Evolutionary conservation across 768 basidiomycete species (phyloP), one percentile per base, ranked within the genome.

Genomic region (Russula virescens): DNA sequence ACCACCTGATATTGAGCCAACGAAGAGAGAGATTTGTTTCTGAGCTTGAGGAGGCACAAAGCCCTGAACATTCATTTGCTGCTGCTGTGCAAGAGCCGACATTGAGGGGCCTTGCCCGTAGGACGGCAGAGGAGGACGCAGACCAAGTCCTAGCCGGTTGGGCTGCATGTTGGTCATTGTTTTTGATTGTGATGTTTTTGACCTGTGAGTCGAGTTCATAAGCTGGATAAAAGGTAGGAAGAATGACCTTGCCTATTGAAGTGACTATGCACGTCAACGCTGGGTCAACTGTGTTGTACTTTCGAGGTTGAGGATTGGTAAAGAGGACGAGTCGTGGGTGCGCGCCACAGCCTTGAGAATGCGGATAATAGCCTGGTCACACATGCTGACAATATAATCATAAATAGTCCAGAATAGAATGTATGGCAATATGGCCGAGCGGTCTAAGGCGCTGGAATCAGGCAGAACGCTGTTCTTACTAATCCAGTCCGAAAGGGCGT

Each of bases 1-100:
- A 5, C 94, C 94, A 35, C 91, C 91, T 6, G 94, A 92, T 74
- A 98, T 98, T 64, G 92, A 91, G 11, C 94, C 94, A n/a, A 98
- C 86, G 68, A 97, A 98, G 3, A 96, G 79, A 0, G 84, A 85
- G 0, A 87, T 83, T 63, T 84, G 80, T 68, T 87, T 94, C 66
- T 85, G 86, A 16, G 76, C 75, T 73, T 81, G 83, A n/a, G 85
- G 85, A 4, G 84, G 83, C 58, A 82, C 79, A 72, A 83, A 88
- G 45, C 84, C 81, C 74, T 84, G 84, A 67, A 83, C 74, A 60
- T 75, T 71, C 34, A 76, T 74, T 68, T 83, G 86, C 67, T 91
- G 88, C 80, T 91, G 89, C 80, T 88, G 85, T 79, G 91, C 89
- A 73, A 92, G 87, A 78, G 90, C 88, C 74, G 86, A 87, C 72